phyloP scores from a whole-genome alignment of 192 early-diverging fungal species.

The Gaertneriomyces sp. region DNA sequence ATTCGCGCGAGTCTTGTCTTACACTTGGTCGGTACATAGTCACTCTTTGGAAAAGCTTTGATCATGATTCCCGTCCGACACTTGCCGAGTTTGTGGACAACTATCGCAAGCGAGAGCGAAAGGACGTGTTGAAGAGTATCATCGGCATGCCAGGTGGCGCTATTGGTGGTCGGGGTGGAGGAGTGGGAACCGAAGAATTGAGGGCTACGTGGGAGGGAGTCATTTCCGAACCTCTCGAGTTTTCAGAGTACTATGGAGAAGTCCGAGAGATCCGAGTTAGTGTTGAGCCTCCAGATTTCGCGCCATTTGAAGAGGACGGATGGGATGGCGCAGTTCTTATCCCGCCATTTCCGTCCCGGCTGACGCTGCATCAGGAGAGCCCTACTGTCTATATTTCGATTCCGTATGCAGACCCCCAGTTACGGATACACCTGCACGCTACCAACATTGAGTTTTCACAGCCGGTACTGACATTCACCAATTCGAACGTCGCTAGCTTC shows the following conservation, averaged over 20 bases:
- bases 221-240: slow-evolving; percentile 28
- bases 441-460: slow-evolving; percentile 56
- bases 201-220: slow-evolving; percentile 21
- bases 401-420: slow-evolving; percentile 49
- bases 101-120: slow-evolving; percentile 21
- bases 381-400: slow-evolving; percentile 54
- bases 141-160: slow-evolving; percentile 5
- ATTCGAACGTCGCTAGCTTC: slow-evolving; percentile 48
- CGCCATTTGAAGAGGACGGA: neutral
- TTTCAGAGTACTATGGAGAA: slow-evolving; percentile 31
- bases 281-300: slow-evolving; percentile 11
- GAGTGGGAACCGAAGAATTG: slow-evolving; percentile 18
- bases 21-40: slow-evolving; percentile 64
- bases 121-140: slow-evolving; percentile 6
- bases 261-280: slow-evolving; percentile 2
- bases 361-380: slow-evolving; percentile 55
- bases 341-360: slow-evolving; percentile 46
- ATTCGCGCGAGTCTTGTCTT: slow-evolving; percentile 35
- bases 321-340: neutral
- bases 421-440: slow-evolving; percentile 59
- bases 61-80: slow-evolving; percentile 8
- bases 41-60: slow-evolving; percentile 56
- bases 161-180: slow-evolving; percentile 11
- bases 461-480: slow-evolving; percentile 53
- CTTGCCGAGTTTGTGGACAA: slow-evolving; percentile 28